Conservation (phyloP, 345 rosid genomes). For the Melaleuca alternifolia region DNA sequence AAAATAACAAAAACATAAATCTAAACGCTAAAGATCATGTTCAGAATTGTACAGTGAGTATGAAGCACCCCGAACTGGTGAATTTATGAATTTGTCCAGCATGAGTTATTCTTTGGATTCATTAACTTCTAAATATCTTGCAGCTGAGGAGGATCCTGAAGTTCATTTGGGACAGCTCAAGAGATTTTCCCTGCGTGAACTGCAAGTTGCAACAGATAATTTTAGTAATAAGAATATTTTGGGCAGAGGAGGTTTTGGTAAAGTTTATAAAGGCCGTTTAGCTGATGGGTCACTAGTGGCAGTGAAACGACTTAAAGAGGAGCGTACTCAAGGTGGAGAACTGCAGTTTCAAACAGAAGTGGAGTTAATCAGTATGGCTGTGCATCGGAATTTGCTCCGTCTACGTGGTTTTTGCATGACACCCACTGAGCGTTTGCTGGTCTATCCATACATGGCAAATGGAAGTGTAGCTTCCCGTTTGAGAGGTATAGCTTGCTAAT, state of each 20-base stretch:
- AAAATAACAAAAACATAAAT: neutral
- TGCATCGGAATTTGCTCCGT: slow-evolving; percentile 77
- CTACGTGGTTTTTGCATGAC: slow-evolving; percentile 94
- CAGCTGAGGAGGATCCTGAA: slow-evolving; percentile 97
- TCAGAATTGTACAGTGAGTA: neutral
- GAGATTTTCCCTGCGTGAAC: slow-evolving; percentile 78
- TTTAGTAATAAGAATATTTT: slow-evolving; percentile 61
- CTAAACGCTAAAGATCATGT: neutral
- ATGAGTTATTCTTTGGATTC: neutral
- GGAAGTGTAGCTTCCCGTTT: slow-evolving; percentile 97
- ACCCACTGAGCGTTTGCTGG: slow-evolving; percentile 83
- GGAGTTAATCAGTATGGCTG: slow-evolving; percentile 95
- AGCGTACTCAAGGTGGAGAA: slow-evolving; percentile 79
- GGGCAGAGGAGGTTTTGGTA: slow-evolving; percentile 91
- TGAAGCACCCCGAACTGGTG: neutral
- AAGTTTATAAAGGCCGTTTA: slow-evolving; percentile 85
- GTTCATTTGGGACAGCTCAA: slow-evolving; percentile 88
- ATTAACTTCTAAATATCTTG: slow-evolving; percentile 4
- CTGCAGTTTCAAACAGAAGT: slow-evolving; percentile 92
- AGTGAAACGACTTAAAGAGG: slow-evolving; percentile 83
- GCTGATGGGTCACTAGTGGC: slow-evolving; percentile 73
- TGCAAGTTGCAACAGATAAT: slow-evolving; percentile 74
- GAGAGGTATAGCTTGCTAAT: slow-evolving; percentile 44
- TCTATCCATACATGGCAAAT: slow-evolving; percentile 80
- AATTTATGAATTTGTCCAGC: neutral